These are phyloP conservation scores for Psilocybe subaeruginosa DNA, from an alignment of 768 basidiomycete species.

Conservation along the genomic window DNA sequence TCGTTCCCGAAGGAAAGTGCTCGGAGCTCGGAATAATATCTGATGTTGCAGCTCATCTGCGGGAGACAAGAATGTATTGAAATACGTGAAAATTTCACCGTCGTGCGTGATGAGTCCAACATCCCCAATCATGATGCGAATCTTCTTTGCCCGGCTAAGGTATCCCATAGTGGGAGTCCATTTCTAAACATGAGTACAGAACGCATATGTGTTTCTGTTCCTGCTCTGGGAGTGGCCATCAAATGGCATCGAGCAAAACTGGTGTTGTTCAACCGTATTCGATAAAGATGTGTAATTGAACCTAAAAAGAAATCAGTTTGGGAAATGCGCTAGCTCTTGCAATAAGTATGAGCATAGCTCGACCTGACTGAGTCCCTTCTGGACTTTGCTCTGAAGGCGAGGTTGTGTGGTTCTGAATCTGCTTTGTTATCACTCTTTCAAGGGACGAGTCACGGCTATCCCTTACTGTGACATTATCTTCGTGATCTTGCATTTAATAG, in stretches of 20 bases:
- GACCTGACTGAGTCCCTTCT: too few species aligned
- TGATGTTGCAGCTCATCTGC: neutral
- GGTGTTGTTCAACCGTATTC: neutral
- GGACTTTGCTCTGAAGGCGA: too few species aligned
- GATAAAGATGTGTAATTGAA: neutral
- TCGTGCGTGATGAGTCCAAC: slow-evolving; percentile 7
- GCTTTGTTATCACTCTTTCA: too few species aligned
- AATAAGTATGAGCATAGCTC: too few species aligned
- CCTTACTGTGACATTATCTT: too few species aligned
- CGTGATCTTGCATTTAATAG: too few species aligned
- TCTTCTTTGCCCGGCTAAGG: neutral
- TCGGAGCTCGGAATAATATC: neutral
- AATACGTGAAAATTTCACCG: neutral
- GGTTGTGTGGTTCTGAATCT: too few species aligned
- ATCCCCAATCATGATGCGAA: slow-evolving; percentile 5
- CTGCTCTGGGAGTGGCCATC: neutral
- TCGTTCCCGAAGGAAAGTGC: neutral
- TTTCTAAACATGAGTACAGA: slow-evolving; percentile 9
- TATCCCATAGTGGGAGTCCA: slow-evolving; percentile 4
- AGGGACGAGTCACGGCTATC: too few species aligned
- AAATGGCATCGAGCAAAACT: slow-evolving; percentile 3
- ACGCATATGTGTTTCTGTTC: neutral
- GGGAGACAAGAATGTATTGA: neutral
- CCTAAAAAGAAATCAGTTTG: too few species aligned
- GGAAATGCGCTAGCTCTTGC: too few species aligned